Percentiles rank a stretch among this genome's conserved stretches.
Conservation (phyloP, 257 asterid genomes). For the Ophiorrhiza pumila region DNA sequence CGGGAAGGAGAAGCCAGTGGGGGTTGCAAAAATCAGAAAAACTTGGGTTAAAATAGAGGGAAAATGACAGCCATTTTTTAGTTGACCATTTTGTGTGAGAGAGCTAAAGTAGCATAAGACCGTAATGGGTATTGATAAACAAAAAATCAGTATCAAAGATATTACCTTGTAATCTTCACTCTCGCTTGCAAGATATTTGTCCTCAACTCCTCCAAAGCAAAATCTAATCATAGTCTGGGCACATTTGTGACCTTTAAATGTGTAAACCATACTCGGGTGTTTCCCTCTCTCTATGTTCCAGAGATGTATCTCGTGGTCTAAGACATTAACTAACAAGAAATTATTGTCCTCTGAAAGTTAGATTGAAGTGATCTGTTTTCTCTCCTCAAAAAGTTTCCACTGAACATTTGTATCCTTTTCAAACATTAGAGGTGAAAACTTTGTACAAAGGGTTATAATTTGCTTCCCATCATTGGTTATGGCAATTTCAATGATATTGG, state of each 20-base stretch:
- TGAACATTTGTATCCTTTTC: constrained; percentile 8
- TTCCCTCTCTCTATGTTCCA: constrained; percentile 24
- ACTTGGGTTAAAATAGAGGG: too few species aligned
- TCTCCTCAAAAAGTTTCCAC: constrained; percentile 3
- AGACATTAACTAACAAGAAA: constrained; percentile 22
- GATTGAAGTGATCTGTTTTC: constrained; percentile 15
- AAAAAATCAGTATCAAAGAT: too few species aligned
- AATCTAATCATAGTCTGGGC: constrained; percentile 17
- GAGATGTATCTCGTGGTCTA: constrained; percentile 16
- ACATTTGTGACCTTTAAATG: constrained; percentile 16
- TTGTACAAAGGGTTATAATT: constrained; percentile 16
- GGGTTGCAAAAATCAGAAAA: neutral
- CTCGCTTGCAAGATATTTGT: constrained; percentile 25
- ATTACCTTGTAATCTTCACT: constrained; percentile 28
- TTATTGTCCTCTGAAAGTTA: too few species aligned
- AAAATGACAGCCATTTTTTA: too few species aligned
- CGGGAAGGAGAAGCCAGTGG: too few species aligned
- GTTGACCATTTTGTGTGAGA: too few species aligned
- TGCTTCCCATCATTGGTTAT: constrained; percentile 16
- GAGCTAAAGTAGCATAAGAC: too few species aligned
- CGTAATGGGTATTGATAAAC: too few species aligned
- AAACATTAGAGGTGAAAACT: too few species aligned
- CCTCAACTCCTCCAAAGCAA: constrained; percentile 28
- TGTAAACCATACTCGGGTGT: neutral
- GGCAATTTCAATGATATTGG: constrained; percentile 7